Evolutionary conservation across 257 asterid genomes (phyloP), one percentile per base, ranked within the genome.

Genomic region (Lantana camara): DNA sequence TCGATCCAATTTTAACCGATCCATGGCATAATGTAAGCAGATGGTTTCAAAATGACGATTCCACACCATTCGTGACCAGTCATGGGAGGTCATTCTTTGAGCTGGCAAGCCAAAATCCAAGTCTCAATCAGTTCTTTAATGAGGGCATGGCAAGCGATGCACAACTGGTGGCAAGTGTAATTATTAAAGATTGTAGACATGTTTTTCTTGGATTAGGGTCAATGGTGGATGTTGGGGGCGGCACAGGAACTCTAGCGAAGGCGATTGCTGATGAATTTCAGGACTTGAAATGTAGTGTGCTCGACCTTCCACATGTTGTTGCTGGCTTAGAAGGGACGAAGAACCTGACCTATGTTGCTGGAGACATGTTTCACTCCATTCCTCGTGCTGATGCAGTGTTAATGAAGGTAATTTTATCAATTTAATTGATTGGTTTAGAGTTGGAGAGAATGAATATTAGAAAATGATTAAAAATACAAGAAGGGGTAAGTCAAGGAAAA

Each of bases 161-260:
- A 19, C 57, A 35, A 6, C 12, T 51, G 8, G 35, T 21, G 57
- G 23, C 17, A 12, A 12, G 14, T 11, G 15, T 51, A 5, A 11
- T 51, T 23, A 23, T 9, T 21, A 23, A 51, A 21, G 34, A 51
- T 51, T 51, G 57, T 51, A 12, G 16, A 24, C 30, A 51, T 1
- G 30, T 51, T 23, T 51, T 51, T 35, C 7, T 9, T 5, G 57
- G 57, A 8, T 23, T 51, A 7, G 14, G 21, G 6, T 51, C 57
- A 15, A 21, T 51, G 14, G 57, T 51, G 35, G 57, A 51, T 51
- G 34, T 51, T 9, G 57, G 35, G 12, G 57, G 57, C 35, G 57
- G 35, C 30, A 51, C 34, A 12, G 57, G 57, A 5, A 9, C 34
- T 4, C 12, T 51, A 0, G 57, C 57, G 4, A 19, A 51, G 16